Evolutionary conservation across 164 flowering plant species (phyloP).

Genomic region (Liquidambar formosana): DNA sequence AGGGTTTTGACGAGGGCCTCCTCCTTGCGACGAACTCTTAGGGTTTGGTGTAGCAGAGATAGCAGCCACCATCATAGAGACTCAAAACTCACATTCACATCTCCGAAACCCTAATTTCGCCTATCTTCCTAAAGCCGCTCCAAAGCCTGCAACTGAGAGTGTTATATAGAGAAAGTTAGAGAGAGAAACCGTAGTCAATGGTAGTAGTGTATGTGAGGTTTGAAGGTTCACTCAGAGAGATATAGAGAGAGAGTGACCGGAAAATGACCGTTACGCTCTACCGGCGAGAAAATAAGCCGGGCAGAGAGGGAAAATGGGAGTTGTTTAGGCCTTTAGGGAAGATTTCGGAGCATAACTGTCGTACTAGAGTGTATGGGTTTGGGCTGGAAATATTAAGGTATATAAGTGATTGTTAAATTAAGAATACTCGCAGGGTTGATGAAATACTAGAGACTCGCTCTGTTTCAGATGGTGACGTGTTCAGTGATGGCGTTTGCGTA

Average conservation of each 20-base stretch:
- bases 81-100: conserved; percentile 8
- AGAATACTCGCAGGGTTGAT: too few species aligned
- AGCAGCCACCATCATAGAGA: conserved; percentile 45
- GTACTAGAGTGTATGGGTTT: background rate
- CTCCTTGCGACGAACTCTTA: conserved; percentile 19
- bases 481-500: too few species aligned
- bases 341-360: conserved; percentile 43
- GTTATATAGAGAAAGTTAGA: background rate
- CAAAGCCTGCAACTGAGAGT: background rate
- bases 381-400: background rate
- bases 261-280: conserved; percentile 37
- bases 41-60: conserved; percentile 35
- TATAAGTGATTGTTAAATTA: too few species aligned
- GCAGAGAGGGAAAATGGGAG: conserved; percentile 8
- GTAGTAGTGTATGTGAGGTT: too few species aligned
- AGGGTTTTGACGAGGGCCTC: conserved; percentile 15
- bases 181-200: too few species aligned
- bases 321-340: conserved; percentile 27
- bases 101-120: conserved; percentile 23
- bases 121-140: background rate
- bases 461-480: background rate
- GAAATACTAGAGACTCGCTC: background rate
- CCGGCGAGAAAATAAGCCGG: conserved; percentile 14
- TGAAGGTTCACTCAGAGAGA: too few species aligned
- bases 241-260: conserved; percentile 9